Percentiles rank a stretch among this genome's conserved stretches.
These are phyloP conservation scores for Emergomyces orientalis DNA, from an alignment of 2,329 filamentous ascomycete species.

Conservation along the genomic window DNA sequence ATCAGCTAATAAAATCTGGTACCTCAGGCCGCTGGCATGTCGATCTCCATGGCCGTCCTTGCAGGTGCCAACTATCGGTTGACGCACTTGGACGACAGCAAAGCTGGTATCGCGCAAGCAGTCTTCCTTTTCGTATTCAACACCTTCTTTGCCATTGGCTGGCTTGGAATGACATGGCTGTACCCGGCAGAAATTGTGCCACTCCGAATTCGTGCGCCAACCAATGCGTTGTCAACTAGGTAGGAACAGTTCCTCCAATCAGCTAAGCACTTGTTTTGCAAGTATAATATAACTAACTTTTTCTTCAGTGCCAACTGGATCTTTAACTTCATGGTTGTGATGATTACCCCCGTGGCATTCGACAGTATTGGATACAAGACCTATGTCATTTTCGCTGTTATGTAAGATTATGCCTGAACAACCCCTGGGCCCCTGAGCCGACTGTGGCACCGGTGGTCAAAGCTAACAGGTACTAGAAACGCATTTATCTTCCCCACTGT, in stretches of 20 bases:
- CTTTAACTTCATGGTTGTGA: slow-evolving; percentile 31
- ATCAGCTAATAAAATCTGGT: not conserved
- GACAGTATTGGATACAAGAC: slow-evolving; percentile 40
- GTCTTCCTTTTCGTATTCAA: slow-evolving; percentile 53
- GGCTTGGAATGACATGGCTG: slow-evolving; percentile 51
- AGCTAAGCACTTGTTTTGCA: not conserved
- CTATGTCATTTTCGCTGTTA: slow-evolving; percentile 38
- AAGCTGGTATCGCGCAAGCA: slow-evolving; percentile 44
- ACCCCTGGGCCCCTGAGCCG: not conserved
- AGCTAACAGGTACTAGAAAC: slow-evolving; percentile 7
- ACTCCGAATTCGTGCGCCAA: slow-evolving; percentile 38
- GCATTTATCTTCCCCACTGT: slow-evolving; percentile 19
- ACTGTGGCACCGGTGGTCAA: not conserved
- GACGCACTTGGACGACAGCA: slow-evolving; percentile 33
- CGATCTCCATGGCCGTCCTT: slow-evolving; percentile 30
- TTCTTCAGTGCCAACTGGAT: slow-evolving; percentile 25
- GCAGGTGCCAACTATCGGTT: slow-evolving; percentile 43
- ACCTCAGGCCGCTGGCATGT: slow-evolving; percentile 19
- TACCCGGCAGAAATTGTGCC: slow-evolving; percentile 53
- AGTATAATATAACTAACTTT: slow-evolving; percentile 35
- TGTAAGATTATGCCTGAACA: slow-evolving; percentile 22
- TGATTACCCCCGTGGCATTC: slow-evolving; percentile 32
- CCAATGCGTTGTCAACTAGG: slow-evolving; percentile 43
- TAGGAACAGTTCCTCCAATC: slow-evolving; percentile 19
- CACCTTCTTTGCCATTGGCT: slow-evolving; percentile 52